phyloP scores from a whole-genome alignment of 345 rosid genomes.

The Melaleuca quinquenervia region DNA sequence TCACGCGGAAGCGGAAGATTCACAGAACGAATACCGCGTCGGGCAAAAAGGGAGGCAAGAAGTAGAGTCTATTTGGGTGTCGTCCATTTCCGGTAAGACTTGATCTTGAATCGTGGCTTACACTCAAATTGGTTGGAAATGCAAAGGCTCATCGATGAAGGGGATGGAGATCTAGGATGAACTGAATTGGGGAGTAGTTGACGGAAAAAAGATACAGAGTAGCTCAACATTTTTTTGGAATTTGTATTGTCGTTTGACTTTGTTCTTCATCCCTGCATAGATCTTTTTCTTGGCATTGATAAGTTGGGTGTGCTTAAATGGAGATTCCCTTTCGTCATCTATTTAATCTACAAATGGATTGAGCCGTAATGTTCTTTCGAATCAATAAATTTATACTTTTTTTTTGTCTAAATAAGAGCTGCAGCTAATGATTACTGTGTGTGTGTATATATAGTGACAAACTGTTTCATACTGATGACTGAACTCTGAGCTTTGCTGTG shows the following conservation, averaged over 20 bases:
- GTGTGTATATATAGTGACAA: too few species aligned
- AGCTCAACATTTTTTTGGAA: background rate
- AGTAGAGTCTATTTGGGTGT: background rate
- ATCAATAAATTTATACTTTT: too few species aligned
- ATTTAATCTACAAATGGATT: background rate
- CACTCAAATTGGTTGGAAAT: background rate
- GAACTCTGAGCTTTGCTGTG: background rate
- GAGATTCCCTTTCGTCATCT: background rate
- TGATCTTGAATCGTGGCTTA: background rate
- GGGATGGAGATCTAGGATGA: background rate
- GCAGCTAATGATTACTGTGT: background rate
- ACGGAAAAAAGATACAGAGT: background rate
- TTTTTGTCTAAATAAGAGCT: too few species aligned
- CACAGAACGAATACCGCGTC: background rate
- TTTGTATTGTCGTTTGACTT: background rate
- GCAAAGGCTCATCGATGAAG: background rate
- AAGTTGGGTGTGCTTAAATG: background rate
- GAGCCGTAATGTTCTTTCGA: background rate
- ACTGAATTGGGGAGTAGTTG: background rate
- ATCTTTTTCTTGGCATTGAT: background rate
- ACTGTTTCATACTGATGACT: background rate
- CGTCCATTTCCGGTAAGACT: background rate
- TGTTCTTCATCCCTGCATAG: background rate
- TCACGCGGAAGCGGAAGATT: conserved; percentile 19
- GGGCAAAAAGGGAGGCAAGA: background rate